phyloP scores from a whole-genome alignment of 345 rosid species.

The Capsella bursapastoris region DNA sequence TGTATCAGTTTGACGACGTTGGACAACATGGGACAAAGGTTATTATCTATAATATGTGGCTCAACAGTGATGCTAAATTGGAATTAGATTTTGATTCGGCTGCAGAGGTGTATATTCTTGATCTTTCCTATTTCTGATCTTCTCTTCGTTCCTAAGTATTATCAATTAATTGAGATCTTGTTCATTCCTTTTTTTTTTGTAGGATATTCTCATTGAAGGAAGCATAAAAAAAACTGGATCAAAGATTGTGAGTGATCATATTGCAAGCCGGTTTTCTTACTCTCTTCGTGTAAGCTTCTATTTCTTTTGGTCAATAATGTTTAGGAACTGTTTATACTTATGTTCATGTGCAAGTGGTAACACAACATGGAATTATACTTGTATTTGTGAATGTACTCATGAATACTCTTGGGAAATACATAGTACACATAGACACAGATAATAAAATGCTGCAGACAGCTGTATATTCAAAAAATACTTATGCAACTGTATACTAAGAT shows the following conservation, averaged over 20 bases:
- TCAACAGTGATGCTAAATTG: slow-evolving; percentile 58
- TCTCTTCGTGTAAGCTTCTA: slow-evolving; percentile 81
- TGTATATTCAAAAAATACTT: neutral
- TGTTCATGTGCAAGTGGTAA: slow-evolving; percentile 19
- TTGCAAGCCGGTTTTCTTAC: slow-evolving; percentile 63
- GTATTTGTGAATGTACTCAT: slow-evolving; percentile 26
- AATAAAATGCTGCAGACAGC: slow-evolving; percentile 12
- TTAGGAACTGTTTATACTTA: slow-evolving; percentile 19
- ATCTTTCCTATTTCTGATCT: slow-evolving; percentile 26
- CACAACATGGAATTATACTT: neutral
- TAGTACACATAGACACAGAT: slow-evolving; percentile 17
- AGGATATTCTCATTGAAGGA: slow-evolving; percentile 87
- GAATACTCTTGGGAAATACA: slow-evolving; percentile 6
- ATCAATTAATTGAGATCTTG: slow-evolving; percentile 27
- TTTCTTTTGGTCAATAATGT: slow-evolving; percentile 17
- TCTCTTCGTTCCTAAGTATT: slow-evolving; percentile 16
- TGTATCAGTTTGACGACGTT: slow-evolving; percentile 77
- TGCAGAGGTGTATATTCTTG: slow-evolving; percentile 59
- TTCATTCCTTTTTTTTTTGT: slow-evolving; percentile 23
- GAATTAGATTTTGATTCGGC: slow-evolving; percentile 82
- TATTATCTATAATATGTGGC: slow-evolving; percentile 87
- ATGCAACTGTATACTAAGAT: neutral
- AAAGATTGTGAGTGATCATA: slow-evolving; percentile 65
- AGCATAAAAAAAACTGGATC: slow-evolving; percentile 57
- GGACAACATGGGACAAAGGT: slow-evolving; percentile 89